Conservation (phyloP, 331 rosid genomes). For the Pyracantha coccinea region DNA sequence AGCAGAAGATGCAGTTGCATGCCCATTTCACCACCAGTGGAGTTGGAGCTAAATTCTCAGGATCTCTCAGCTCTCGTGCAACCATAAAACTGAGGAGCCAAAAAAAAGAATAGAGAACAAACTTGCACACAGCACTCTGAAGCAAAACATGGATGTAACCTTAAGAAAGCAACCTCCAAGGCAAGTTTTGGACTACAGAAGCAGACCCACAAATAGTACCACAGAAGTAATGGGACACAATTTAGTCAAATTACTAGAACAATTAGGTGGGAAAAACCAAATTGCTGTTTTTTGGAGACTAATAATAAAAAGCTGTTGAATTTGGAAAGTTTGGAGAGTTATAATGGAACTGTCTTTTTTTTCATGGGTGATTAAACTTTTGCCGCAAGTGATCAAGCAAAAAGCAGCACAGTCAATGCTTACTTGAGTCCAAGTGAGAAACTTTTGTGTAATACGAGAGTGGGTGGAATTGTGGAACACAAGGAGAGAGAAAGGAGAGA, state of each 20-base stretch:
- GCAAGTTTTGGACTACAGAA: slow-evolving; percentile 19
- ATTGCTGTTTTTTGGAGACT: slow-evolving; percentile 12
- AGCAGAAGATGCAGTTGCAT: slow-evolving; percentile 36
- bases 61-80: slow-evolving; percentile 30
- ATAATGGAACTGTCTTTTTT: slow-evolving; percentile 19
- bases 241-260: slow-evolving; percentile 12
- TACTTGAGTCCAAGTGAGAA: slow-evolving; percentile 5
- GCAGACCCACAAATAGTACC: slow-evolving; percentile 38
- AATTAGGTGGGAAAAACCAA: slow-evolving; percentile 23
- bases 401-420: slow-evolving; percentile 28
- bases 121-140: slow-evolving; percentile 14
- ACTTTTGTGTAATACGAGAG: slow-evolving; percentile 7
- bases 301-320: slow-evolving; percentile 24
- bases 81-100: slow-evolving; percentile 6
- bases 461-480: slow-evolving; percentile 35
- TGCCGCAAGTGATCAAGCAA: slow-evolving; percentile 25
- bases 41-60: slow-evolving; percentile 26
- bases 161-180: slow-evolving; percentile 22
- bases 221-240: slow-evolving; percentile 4
- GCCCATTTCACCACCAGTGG: slow-evolving; percentile 39
- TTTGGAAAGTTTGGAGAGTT: slow-evolving; percentile 28
- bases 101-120: slow-evolving; percentile 20
- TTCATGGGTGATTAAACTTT: slow-evolving; percentile 18
- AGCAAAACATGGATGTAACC: slow-evolving; percentile 27
- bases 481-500: slow-evolving; percentile 3